These are phyloP conservation scores for Verbascum thapsus DNA, from an alignment of 257 asterid species.

Conservation along the genomic window DNA sequence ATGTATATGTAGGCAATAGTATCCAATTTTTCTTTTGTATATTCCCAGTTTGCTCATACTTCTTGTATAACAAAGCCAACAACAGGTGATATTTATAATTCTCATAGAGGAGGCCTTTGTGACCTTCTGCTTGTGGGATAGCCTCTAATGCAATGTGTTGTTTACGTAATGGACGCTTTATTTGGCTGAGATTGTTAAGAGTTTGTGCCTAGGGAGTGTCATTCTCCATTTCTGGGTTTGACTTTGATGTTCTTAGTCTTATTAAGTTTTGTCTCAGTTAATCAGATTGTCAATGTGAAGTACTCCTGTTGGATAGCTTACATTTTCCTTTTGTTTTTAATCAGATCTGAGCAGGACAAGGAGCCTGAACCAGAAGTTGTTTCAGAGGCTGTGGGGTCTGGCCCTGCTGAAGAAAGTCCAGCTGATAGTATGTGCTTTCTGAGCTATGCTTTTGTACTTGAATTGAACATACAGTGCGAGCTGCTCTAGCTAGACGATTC, in stretches of 20 bases:
- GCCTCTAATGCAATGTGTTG: conserved; percentile 5
- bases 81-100: not conserved
- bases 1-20: not conserved
- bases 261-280: not conserved
- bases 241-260: conserved; percentile 14
- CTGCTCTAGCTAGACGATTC: conserved; percentile 23
- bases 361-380: conserved; percentile 86
- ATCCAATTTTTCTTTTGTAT: conserved; percentile 2
- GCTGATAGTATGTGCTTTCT: conserved; percentile 60
- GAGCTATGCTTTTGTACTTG: conserved; percentile 5
- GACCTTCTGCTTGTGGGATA: not conserved
- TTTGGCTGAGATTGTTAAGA: conserved; percentile 4
- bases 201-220: conserved; percentile 4
- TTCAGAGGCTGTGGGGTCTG: conserved; percentile 60
- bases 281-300: conserved; percentile 2
- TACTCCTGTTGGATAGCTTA: not conserved
- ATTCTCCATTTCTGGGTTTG: not conserved
- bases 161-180: conserved; percentile 1
- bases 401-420: conserved; percentile 71
- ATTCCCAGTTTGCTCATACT: not conserved
- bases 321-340: conserved; percentile 20
- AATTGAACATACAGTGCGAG: conserved; percentile 15
- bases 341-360: conserved; percentile 98
- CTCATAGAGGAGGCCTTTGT: not conserved
- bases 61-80: not conserved